These are phyloP conservation scores for Sclerospora graminicola DNA, from an alignment of 352 stramenopile genomes.

Conservation along the genomic window DNA sequence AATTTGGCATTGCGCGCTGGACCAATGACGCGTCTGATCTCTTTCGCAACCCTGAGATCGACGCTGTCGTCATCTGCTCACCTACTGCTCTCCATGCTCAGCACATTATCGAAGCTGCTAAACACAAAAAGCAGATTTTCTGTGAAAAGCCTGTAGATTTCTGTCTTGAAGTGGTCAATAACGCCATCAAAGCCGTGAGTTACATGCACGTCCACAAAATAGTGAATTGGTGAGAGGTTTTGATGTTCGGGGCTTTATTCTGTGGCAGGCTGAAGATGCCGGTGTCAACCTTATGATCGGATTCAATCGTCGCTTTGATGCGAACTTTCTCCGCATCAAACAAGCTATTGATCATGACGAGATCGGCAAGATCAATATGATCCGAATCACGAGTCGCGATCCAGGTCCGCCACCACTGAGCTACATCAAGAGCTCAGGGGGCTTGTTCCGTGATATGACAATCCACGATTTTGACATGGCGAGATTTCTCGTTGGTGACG, in stretches of 20 bases:
- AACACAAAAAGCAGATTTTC: constrained; percentile 90
- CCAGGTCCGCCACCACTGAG: constrained; percentile 27
- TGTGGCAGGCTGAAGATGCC: constrained; percentile 21
- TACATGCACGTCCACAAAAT: background rate
- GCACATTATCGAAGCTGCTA: constrained; percentile 90
- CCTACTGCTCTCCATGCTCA: constrained; percentile 89
- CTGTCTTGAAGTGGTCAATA: constrained; percentile 51
- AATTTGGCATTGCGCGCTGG: constrained; percentile 46
- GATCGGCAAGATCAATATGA: constrained; percentile 84
- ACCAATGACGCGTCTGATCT: constrained; percentile 78
- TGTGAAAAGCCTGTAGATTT: constrained; percentile 93
- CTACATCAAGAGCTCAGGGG: constrained; percentile 66
- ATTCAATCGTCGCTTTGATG: constrained; percentile 90
- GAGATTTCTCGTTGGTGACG: constrained; percentile 85
- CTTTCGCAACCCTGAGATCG: constrained; percentile 86
- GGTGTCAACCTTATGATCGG: constrained; percentile 93
- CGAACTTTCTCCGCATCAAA: constrained; percentile 89
- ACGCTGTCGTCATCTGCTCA: constrained; percentile 95
- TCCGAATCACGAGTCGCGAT: constrained; percentile 63
- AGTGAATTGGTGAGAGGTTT: background rate
- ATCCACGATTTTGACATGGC: constrained; percentile 95
- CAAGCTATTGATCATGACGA: constrained; percentile 75
- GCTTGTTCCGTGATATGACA: constrained; percentile 93
- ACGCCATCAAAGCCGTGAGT: constrained; percentile 40
- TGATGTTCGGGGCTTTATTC: background rate